phyloP scores from a whole-genome alignment of 345 rosid genomes.

The Excoecaria agallocha region DNA sequence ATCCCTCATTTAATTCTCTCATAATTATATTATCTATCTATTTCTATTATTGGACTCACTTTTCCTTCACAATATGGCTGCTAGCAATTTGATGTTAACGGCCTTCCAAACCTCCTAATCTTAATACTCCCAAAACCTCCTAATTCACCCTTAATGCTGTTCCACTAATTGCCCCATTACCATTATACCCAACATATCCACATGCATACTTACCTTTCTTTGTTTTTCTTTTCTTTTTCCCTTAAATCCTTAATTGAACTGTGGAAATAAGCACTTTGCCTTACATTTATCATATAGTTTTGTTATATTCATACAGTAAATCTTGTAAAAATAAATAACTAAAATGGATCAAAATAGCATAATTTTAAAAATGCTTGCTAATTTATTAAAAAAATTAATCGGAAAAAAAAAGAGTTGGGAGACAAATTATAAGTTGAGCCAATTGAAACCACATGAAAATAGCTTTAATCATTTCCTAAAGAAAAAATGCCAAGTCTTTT shows the following conservation, averaged over 20 bases:
- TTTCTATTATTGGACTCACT: slow-evolving; percentile 19
- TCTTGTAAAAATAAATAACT: no score
- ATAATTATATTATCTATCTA: slow-evolving; percentile 39
- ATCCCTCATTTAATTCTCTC: slow-evolving; percentile 41
- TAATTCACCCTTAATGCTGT: slow-evolving; percentile 25
- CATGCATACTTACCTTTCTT: slow-evolving; percentile 30
- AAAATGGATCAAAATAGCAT: no score
- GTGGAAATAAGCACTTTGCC: no score
- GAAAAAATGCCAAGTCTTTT: neutral
- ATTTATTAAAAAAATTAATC: no score
- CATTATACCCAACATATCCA: slow-evolving; percentile 36
- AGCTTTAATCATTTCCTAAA: slow-evolving; percentile 8
- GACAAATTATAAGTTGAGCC: no score
- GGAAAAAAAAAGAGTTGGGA: no score
- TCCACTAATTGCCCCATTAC: slow-evolving; percentile 31
- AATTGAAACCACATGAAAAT: neutral
- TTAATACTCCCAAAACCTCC: neutral
- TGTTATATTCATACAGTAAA: no score
- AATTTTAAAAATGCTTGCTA: no score
- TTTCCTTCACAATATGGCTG: neutral
- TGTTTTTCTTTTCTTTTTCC: neutral
- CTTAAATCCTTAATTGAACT: slow-evolving; percentile 11
- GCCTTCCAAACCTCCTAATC: slow-evolving; percentile 17
- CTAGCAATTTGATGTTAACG: slow-evolving; percentile 33
- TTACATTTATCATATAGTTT: no score